Base-by-base conservation (phyloP, 1,139 yeast genomes). In the Candida tropicalis region DNA sequence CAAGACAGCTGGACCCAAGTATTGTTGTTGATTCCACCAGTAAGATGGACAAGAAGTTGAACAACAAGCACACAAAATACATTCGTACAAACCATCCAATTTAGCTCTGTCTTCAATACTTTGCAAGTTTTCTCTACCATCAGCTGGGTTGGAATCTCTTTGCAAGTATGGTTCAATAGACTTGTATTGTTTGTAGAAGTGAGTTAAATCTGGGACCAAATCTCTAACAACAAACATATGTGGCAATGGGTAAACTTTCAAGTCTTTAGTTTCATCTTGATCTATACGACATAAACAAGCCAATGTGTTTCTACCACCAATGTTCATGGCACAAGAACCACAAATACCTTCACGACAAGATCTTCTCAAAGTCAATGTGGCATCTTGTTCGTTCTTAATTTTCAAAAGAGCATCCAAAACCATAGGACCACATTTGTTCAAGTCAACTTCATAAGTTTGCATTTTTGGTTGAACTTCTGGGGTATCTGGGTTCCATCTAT, bases 1-100 rank as follows among this genome's bases (percentile, higher is more conserved):
- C 68, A 93, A 81, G 47, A 93, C 98, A 23, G 98, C 98, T 27
- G 99, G 98, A 46, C 99, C 99, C 60, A 95, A 77, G 73, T 95
- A 95, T 76, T 95, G 96, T 71, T 91, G 96, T 73, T 90, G 97
- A 75, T 95, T 95, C 99, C 99, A 95, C 99, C 99, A 95, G 80
- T 95, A 95, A 6, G 98, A 90, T 43, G 99, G 99, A 77, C 99
- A 93, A 26, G 99, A 83, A 41, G 99, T 95, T 31, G 98, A 91
- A 73, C 99, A 93, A 74, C 99, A 93, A 22, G 99, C 99, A 77
- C 99, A 93, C 63, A 93, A 78, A 59, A 93, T 93, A 77, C 99
- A 93, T 73, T 93, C 99, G 72, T 93, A 93, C 58, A 93, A 75
- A 47, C 99, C 98, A 67, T 93, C 98, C 63, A 93, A 81, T 75